A percentile compares a stretch with the other conserved stretches of the same genome.
phyloP scores from a whole-genome alignment of 164 flowering plant genomes.

The Vitis riparia region DNA sequence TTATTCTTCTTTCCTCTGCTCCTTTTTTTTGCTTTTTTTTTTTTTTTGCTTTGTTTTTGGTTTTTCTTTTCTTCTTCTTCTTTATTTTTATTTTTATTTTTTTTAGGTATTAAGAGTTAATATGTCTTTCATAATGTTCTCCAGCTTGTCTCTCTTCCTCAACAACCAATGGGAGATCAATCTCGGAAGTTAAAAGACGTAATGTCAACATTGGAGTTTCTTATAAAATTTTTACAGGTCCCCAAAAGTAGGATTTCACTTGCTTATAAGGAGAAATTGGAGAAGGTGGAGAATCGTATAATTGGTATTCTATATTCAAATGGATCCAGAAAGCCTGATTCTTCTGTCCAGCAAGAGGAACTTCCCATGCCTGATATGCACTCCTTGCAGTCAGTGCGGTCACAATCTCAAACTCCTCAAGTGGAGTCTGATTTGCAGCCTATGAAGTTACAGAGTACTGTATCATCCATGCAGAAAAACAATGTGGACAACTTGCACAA shows the following conservation, averaged over 20 bases:
- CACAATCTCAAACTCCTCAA: conserved; percentile 57
- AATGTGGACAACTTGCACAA: conserved; percentile 48
- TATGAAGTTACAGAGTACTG: conserved; percentile 45
- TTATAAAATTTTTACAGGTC: conserved; percentile 45
- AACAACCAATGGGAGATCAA: conserved; percentile 58
- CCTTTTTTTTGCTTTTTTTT: no score
- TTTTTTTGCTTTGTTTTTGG: background rate
- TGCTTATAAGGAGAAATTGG: conserved; percentile 57
- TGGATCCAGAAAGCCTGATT: conserved; percentile 48
- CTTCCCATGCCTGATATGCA: conserved; percentile 54
- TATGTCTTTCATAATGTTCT: conserved; percentile 7
- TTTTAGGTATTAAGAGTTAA: no score
- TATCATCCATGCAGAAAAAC: conserved; percentile 46
- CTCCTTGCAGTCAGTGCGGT: conserved; percentile 42
- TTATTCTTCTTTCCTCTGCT: no score
- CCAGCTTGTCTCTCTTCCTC: conserved; percentile 70
- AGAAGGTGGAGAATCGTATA: conserved; percentile 65
- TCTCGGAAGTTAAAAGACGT: conserved; percentile 51
- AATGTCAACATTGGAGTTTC: conserved; percentile 58
- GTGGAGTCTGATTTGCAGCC: conserved; percentile 67
- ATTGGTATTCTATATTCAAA: conserved; percentile 38
- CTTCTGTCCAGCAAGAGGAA: conserved; percentile 55
- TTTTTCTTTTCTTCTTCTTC: background rate
- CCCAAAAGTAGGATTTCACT: conserved; percentile 40
- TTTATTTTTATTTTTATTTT: background rate